Evolutionary conservation across 106 monocot species (phyloP), one percentile per base, ranked within the genome.

Genomic region (Amphibolis antarctica): DNA sequence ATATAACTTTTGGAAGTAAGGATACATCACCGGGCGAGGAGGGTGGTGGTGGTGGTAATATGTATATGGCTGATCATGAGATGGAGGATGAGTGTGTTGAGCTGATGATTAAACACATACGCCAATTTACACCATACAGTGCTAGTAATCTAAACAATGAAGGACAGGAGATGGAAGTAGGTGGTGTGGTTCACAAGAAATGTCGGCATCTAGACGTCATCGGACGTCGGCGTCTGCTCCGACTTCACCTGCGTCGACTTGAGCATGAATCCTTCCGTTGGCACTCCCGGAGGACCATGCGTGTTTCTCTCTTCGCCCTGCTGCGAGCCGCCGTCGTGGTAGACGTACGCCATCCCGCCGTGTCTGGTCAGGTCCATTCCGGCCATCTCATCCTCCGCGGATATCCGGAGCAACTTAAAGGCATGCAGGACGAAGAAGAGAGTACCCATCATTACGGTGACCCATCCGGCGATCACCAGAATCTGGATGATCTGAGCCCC

Each of bases 401-500:
- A 66, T 28, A 66, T 74, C 66, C 73, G 17, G 10, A 74, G 66
- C 47, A 74, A 48, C 0, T 31, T 48, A 15, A 74, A 28, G 30
- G 5, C 13, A 18, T 49, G 46, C 7, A 74, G 10, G 0, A 66
- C 9, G 23, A 23, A 59, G 66, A 74, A 74, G 23, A 74, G 58
- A 18, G 59, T 20, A 29, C 64, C 66, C 73, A 74, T 74, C 26
- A 46, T 65, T 29, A 31, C 58, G 25, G 31, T 74, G 36, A 74
- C 73, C 73, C 73, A 74, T 0, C 30, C 73, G n/a, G n/a, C 28
- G 31, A 66, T 66, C 7, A n/a, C 73, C 10, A 74, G 31, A 5
- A 74, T 66, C 73, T 74, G 59, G 1, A 74, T 36, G 17, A 49
- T 21, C 59, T 74, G 73, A 1, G 73, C 73, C 13, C 22, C 73